Evolutionary conservation across 2,329 filamentous ascomycete species (phyloP), one percentile per base, ranked within the genome.

Genomic region (Claviceps sp.): DNA sequence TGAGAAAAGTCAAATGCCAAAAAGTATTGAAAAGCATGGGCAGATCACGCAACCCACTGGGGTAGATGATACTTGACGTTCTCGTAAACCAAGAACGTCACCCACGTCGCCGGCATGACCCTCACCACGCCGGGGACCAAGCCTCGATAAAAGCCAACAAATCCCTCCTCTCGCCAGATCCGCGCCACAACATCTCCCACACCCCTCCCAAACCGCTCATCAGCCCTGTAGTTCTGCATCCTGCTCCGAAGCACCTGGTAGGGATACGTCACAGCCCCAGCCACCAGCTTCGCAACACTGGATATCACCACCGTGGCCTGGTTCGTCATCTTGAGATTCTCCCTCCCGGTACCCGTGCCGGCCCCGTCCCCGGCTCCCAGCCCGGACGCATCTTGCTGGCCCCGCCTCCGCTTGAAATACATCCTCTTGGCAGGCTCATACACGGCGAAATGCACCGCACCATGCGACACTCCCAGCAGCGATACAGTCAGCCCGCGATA

Each of bases 81-180:
- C 73, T 98, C 93, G 69, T 97, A 97, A 24, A 97, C 90, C 60
- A 98, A 69, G 65, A 98, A 97, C 1, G 91, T 97, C 51, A 96
- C 88, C 80, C 93, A 95, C 3, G 93, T 97, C 37, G 89, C 90
- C 3, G 93, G 93, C 67, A 98, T 74, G 30, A 97, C 93, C 55
- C 93, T 80, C 50, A 95, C 73, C n/a, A 95, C 77, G 58, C 91
- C 95, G 1, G 91, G 90, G 42, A 88, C 81, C 53, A 97, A 72
- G 1, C 93, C 93, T 58, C 90, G 88, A 68, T 97, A 98, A 68
- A 96, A 97, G 0, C 91, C 91, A 10, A 77, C 71, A 37, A 86
- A 54, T 0, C 93, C 90, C 63, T 96, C 90, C 58, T 87, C 84
- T 51, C 63, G 70, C 82, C 87, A 95, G 34, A 94, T 82, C 68